A percentile compares a stretch with the other conserved stretches of the same genome.
These are phyloP conservation scores for Hypoxylon crocopeplum DNA, from an alignment of 495 filamentous ascomycete species.

Conservation along the genomic window DNA sequence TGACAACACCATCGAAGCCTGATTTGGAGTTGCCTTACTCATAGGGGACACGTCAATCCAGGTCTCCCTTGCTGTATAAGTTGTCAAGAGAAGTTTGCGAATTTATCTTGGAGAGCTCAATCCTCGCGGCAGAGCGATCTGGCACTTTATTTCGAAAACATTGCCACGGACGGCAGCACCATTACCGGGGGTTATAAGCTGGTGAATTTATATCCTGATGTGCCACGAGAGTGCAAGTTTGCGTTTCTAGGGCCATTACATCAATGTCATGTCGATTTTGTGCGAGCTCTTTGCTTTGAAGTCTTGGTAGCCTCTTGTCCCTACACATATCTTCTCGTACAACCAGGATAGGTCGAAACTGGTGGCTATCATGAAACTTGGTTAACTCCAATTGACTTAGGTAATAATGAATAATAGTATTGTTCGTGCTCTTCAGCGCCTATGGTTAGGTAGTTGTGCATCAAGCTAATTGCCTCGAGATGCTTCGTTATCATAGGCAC, in stretches of 20 bases:
- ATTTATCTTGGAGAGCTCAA: not conserved
- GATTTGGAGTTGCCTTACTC: not conserved
- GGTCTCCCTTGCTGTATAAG: not conserved
- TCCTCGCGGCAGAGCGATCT: not conserved
- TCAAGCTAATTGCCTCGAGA: too few relatives aligned
- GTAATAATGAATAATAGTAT: too few relatives aligned
- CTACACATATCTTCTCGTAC: not conserved
- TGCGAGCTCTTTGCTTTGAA: too few relatives aligned
- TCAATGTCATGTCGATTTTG: too few relatives aligned
- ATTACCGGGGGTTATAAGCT: not conserved
- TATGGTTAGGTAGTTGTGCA: too few relatives aligned
- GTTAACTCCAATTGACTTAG: too few relatives aligned
- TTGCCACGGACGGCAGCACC: not conserved
- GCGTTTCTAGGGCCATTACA: not conserved
- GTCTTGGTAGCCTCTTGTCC: not conserved
- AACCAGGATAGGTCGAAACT: too few relatives aligned
- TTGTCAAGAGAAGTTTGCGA: not conserved
- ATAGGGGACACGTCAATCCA: not conserved
- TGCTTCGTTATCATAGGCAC: too few relatives aligned
- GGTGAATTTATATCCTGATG: not conserved
- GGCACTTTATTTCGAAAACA: not conserved
- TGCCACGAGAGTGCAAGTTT: not conserved
- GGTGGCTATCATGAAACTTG: too few relatives aligned
- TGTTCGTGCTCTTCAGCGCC: too few relatives aligned
- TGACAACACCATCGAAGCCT: not conserved